Base-by-base conservation (phyloP, 2,329 filamentous ascomycete genomes). In the Daldinia eschscholtzii region DNA sequence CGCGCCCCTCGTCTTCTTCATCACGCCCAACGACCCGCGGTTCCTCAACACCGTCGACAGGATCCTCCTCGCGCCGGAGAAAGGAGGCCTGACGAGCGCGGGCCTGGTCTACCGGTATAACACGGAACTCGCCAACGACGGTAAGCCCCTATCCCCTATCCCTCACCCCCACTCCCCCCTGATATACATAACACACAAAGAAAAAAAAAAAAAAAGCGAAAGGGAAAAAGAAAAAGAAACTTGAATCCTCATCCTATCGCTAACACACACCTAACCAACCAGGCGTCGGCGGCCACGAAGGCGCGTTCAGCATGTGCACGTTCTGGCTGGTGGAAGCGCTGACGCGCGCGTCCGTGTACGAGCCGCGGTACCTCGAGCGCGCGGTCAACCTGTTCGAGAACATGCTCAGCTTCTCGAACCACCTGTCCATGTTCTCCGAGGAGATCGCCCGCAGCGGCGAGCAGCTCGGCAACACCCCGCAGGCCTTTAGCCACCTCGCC, bases 271-370 rank as follows among this genome's bases (percentile, higher is more conserved):
- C n/a, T 26, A 12, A 18, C 42, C 68, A 42, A 63, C 56, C 71
- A 91, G 90, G 91, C 33, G 90, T 94, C 7, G 91, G 91, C 41
- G 92, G 92, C 18, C 84, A 86, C 58, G 92, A 94, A 79, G 92
- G 92, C 23, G 91, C 91, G 20, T 94, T 94, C 76, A 89, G 87
- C 75, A 93, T 94, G 91, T 93, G 91, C 76, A 94, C 91, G 0
- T 94, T 94, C 78, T 94, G 92, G 92, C 87, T 93, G 0, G 91
- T 94, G 12, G 92, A 94, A 79, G 91, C 92, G 26, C 85, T 94
- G 80, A 92, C 91, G 33, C 85, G 92, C 35, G 91, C 91, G 71
- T 82, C 86, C 72, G 81, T 84, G 55, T 91, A 91, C 77, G 88
- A 92, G 71, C 82, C 83, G n/a, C 89, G 87, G 70, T 92, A 92